Evolutionary conservation across 1,139 yeast genomes (phyloP), one percentile per base, ranked within the genome.

Genomic region (Suhomyces anneliseae): DNA sequence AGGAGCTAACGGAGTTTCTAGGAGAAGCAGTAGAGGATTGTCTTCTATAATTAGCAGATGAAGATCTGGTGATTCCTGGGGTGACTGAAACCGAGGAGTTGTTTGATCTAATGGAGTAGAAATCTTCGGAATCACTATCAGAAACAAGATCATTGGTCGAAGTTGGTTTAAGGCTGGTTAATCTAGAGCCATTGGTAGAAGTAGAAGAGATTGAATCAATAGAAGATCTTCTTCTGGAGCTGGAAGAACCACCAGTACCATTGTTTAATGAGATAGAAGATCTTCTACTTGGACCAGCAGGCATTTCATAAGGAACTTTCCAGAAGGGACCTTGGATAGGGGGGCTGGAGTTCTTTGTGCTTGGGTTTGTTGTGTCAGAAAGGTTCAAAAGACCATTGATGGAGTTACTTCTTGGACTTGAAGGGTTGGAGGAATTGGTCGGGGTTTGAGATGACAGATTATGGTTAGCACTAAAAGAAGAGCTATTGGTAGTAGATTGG

Each of bases 231-330:
- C 78, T 58, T 14, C 58, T 45, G 38, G 50, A 46, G 7, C 43
- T n/a, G 27, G 34, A n/a, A 6, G 43, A 39, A 24, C 43, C 31
- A n/a, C 49, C 42, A 10, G 46, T 31, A n/a, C 46, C 44, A 7
- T 41, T 43, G 12, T 33, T 27, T 0, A 36, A 27, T 12, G 54
- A 38, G 32, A 48, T 34, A 19, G 54, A 50, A 10, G 52, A 48
- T 3, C 48, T 42, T 34, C 52, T 31, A 19, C 50, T 45, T 8
- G 54, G 40, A 14, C 52, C 49, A 7, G 60, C 61, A 1, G 79
- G 80, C 79, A 75, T 72, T 55, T 75, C 79, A 58, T 75, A 75
- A 29, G 80, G 80, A 8, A 75, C 80, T 55, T 74, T 75, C 80
- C 80, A 75, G 58, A 75, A 72, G 6, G 79, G 79, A 12, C 77